phyloP scores from a whole-genome alignment of 768 basidiomycete genomes.

The Auriscalpium vulgare region DNA sequence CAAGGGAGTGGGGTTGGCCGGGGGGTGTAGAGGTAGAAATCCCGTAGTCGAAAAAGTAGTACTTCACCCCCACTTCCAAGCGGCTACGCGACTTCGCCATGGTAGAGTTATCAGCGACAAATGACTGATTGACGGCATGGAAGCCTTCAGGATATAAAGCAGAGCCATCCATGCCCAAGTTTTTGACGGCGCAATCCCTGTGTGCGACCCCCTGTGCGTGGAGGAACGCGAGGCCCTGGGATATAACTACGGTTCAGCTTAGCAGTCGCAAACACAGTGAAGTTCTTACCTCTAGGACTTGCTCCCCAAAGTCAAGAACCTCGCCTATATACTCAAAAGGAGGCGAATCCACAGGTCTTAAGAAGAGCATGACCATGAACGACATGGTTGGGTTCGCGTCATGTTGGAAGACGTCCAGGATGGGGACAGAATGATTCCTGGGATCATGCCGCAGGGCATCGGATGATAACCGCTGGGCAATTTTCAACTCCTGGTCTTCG shows the following conservation, averaged over 20 bases:
- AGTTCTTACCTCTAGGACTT: slow-evolving; percentile 14
- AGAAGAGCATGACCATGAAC: slow-evolving; percentile 18
- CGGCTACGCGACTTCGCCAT: no score
- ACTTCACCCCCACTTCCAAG: no score
- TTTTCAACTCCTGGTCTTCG: neutral
- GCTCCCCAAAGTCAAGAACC: slow-evolving; percentile 14
- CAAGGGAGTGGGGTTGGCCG: no score
- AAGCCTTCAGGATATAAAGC: slow-evolving; percentile 16
- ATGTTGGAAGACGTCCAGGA: slow-evolving; percentile 12
- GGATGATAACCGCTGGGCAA: slow-evolving; percentile 7
- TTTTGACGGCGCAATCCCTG: slow-evolving; percentile 17
- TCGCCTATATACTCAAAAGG: slow-evolving; percentile 12
- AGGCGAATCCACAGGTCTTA: slow-evolving; percentile 13
- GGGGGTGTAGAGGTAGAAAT: no score
- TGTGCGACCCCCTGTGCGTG: slow-evolving; percentile 17
- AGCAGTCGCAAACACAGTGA: neutral
- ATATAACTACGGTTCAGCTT: neutral
- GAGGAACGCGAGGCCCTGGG: slow-evolving; percentile 17
- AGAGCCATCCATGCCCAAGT: slow-evolving; percentile 19
- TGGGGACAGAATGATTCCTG: slow-evolving; percentile 15
- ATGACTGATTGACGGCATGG: slow-evolving; percentile 10
- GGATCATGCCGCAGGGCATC: slow-evolving; percentile 8
- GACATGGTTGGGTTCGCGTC: neutral
- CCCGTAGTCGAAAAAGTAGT: no score
- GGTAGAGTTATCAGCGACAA: no score